A percentile compares a stretch with the other conserved stretches of the same genome.
phyloP scores from a whole-genome alignment of 2,329 filamentous ascomycete species.

The Aspergillus sp. region DNA sequence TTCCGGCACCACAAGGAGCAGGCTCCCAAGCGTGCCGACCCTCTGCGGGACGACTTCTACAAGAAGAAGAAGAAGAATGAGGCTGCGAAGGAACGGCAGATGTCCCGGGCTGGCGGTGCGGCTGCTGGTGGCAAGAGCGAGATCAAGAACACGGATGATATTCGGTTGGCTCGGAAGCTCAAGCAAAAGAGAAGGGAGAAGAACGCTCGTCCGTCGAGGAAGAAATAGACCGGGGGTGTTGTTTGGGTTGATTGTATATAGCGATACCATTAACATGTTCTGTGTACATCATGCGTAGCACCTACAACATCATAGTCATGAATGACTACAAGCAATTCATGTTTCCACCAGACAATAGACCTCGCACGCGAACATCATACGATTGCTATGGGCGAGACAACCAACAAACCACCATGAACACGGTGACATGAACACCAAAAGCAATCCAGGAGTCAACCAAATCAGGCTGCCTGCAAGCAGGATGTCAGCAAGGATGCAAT shows the following conservation, averaged over 20 bases:
- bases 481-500: background rate
- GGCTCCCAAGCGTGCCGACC: conserved; percentile 92
- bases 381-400: background rate
- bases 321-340: background rate
- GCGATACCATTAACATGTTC: conserved; percentile 4
- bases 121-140: conserved; percentile 70
- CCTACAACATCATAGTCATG: background rate
- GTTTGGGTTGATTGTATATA: conserved; percentile 2
- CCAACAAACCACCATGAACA: too few relatives aligned
- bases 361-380: background rate
- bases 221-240: conserved; percentile 38
- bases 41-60: conserved; percentile 85
- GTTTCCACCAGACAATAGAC: background rate
- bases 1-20: conserved; percentile 85
- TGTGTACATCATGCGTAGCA: background rate
- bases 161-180: conserved; percentile 75
- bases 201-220: conserved; percentile 78
- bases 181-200: conserved; percentile 77
- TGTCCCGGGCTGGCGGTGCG: conserved; percentile 26
- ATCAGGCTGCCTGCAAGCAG: background rate
- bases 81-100: conserved; percentile 72
- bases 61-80: conserved; percentile 85
- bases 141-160: conserved; percentile 77
- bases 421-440: background rate
- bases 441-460: background rate